Evolutionary conservation across 2,329 filamentous ascomycete genomes (phyloP).

Genomic region (Fusarium albosuccineum): DNA sequence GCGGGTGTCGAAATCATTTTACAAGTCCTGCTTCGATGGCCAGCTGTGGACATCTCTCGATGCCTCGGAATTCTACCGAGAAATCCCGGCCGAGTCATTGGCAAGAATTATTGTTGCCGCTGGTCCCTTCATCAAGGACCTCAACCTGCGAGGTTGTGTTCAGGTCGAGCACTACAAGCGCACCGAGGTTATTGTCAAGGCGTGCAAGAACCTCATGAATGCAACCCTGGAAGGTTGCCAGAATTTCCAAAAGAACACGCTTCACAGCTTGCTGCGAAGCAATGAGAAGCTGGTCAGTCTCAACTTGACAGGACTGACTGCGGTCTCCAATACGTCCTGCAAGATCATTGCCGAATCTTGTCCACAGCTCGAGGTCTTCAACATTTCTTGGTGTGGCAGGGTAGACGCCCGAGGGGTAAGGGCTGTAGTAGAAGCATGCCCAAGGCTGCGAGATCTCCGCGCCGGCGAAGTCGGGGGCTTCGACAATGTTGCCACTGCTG

Average conservation of each 20-base stretch:
- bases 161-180: slow-evolving; percentile 88
- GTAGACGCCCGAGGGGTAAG: slow-evolving; percentile 83
- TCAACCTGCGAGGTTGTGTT: slow-evolving; percentile 92
- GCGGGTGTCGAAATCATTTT: slow-evolving; percentile 80
- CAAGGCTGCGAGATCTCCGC: slow-evolving; percentile 80
- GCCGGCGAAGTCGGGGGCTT: slow-evolving; percentile 87
- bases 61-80: slow-evolving; percentile 85
- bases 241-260: slow-evolving; percentile 82
- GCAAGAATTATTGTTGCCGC: slow-evolving; percentile 87
- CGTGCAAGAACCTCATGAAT: slow-evolving; percentile 88
- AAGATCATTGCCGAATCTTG: slow-evolving; percentile 87
- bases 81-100: slow-evolving; percentile 86
- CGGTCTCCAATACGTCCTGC: slow-evolving; percentile 86
- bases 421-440: slow-evolving; percentile 79
- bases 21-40: slow-evolving; percentile 90
- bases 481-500: slow-evolving; percentile 78
- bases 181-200: slow-evolving; percentile 81
- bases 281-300: slow-evolving; percentile 86
- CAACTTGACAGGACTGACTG: slow-evolving; percentile 85
- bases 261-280: slow-evolving; percentile 79
- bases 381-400: slow-evolving; percentile 93
- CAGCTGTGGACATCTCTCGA: slow-evolving; percentile 92
- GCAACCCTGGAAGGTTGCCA: slow-evolving; percentile 91
- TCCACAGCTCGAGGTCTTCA: slow-evolving; percentile 83
- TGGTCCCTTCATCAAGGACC: slow-evolving; percentile 89